Evolutionary conservation across 2,329 filamentous ascomycete genomes (phyloP).

Genomic region (Fusarium cicatricum): DNA sequence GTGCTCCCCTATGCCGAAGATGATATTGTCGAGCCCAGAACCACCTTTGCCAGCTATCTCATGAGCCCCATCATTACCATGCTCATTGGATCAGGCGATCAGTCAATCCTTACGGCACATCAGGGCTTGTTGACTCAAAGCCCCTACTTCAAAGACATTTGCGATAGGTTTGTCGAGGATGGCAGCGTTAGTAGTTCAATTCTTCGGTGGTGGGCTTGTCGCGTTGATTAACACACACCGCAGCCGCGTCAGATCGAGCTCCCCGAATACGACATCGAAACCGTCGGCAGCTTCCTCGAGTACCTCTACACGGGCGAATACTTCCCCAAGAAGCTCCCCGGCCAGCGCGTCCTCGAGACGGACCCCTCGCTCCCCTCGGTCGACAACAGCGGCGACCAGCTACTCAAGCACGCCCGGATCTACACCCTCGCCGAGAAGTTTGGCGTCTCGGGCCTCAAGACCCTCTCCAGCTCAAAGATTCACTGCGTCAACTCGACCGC

Average conservation of each 20-base stretch:
- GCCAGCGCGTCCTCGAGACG: constrained; percentile 72
- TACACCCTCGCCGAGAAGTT: constrained; percentile 90
- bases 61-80: constrained; percentile 75
- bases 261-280: constrained; percentile 46
- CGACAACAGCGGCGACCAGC: constrained; percentile 81
- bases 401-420: constrained; percentile 87
- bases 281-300: constrained; percentile 53
- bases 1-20: constrained; percentile 52
- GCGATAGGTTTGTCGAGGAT: constrained; percentile 67
- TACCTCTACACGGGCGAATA: constrained; percentile 59
- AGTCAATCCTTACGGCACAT: constrained; percentile 77
- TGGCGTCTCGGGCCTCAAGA: constrained; percentile 72
- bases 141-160: constrained; percentile 74
- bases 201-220: not conserved
- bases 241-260: constrained; percentile 74
- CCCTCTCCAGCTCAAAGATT: constrained; percentile 86
- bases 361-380: constrained; percentile 71
- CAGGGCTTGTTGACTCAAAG: constrained; percentile 78
- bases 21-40: constrained; percentile 47
- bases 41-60: constrained; percentile 66
- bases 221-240: not conserved
- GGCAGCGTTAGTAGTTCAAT: constrained; percentile 61
- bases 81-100: constrained; percentile 68
- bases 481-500: constrained; percentile 89
- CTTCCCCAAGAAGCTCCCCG: constrained; percentile 74